phyloP scores from a whole-genome alignment of 805 yeast genomes.

The Pichia californica region DNA sequence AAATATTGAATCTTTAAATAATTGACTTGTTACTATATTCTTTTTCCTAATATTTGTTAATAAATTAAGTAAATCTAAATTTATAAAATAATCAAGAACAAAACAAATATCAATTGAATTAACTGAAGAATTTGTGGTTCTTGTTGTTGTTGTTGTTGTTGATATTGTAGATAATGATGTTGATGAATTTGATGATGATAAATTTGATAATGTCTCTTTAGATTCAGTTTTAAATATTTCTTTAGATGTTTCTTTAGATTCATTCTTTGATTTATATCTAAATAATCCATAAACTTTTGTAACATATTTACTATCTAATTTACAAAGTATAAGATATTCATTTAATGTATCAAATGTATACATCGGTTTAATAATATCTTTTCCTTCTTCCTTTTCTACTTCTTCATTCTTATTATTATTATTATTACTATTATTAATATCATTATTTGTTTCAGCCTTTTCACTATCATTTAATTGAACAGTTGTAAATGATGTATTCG shows the following conservation, averaged over 20 bases:
- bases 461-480: neutral
- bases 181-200: neutral
- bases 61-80: constrained; percentile 43
- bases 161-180: too few relatives aligned
- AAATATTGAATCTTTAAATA: constrained; percentile 40
- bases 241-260: neutral
- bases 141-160: too few relatives aligned
- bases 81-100: constrained; percentile 35
- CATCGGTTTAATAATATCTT: constrained; percentile 1
- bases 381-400: too few relatives aligned
- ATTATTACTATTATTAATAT: neutral
- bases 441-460: neutral
- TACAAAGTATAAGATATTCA: constrained; percentile 23
- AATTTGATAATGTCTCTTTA: neutral
- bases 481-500: neutral
- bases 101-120: constrained; percentile 23
- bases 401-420: neutral
- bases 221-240: neutral
- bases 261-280: neutral
- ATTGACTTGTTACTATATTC: constrained; percentile 27
- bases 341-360: constrained; percentile 20
- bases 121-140: neutral
- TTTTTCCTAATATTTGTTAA: constrained; percentile 34
- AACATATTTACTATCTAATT: constrained; percentile 9
- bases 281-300: constrained; percentile 15